phyloP scores from a whole-genome alignment of 2,329 filamentous ascomycete genomes.

The Paecilomyces dactylethromorphus region DNA sequence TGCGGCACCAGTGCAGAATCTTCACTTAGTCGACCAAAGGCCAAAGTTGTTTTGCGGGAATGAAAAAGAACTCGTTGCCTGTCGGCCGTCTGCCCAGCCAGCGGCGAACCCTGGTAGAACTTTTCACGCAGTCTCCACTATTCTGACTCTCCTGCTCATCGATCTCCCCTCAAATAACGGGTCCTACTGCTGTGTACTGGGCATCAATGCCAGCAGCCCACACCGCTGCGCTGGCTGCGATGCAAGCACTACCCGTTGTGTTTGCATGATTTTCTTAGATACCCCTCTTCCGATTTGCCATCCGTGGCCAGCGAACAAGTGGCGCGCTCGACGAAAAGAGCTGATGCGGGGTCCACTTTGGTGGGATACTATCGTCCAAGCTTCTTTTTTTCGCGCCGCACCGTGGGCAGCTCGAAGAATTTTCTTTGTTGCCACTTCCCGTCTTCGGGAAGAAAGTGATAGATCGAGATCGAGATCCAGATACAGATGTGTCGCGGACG shows the following conservation, averaged over 20 bases:
- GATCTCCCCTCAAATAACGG: neutral
- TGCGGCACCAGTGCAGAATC: conserved; percentile 26
- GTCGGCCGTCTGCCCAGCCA: neutral
- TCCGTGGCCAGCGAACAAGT: neutral
- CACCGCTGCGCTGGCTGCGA: neutral
- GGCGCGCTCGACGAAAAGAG: neutral
- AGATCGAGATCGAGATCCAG: neutral
- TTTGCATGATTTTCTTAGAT: conserved; percentile 8
- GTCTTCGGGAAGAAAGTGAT: conserved; percentile 3
- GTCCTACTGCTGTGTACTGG: neutral
- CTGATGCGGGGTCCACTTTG: neutral
- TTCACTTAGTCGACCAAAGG: conserved; percentile 11
- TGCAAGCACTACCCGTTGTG: neutral
- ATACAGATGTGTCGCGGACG: neutral
- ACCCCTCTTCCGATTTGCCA: neutral
- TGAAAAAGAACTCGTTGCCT: neutral
- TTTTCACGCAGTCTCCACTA: neutral
- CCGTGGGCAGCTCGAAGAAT: neutral
- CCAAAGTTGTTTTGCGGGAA: neutral
- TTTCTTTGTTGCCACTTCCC: neutral
- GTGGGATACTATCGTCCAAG: neutral
- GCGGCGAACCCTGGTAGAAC: neutral
- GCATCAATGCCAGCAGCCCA: neutral
- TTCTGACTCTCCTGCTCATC: neutral
- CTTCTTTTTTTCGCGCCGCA: neutral